Percentiles rank a stretch among this genome's conserved stretches.
These are phyloP conservation scores for Lepiota subincarnata DNA, from an alignment of 768 basidiomycete genomes.

Conservation along the genomic window DNA sequence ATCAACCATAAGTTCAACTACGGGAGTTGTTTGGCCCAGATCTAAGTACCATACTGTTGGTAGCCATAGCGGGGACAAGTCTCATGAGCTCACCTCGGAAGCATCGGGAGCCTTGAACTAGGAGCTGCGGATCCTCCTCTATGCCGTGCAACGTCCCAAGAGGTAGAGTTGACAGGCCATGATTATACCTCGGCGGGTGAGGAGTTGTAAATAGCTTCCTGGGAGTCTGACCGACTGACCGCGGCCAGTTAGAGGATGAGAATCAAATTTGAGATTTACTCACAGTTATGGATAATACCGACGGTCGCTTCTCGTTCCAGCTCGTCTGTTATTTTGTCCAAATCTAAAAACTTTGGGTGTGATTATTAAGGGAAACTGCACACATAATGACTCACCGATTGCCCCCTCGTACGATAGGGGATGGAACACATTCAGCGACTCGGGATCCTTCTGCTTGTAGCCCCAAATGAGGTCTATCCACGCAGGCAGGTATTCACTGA, in stretches of 20 bases:
- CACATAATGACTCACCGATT: conserved; percentile 47
- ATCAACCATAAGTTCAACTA: conserved; percentile 55
- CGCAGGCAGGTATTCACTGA: conserved; percentile 74
- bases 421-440: conserved; percentile 82
- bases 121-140: conserved; percentile 75
- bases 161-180: conserved; percentile 71
- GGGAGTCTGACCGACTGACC: conserved; percentile 85
- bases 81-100: conserved; percentile 44
- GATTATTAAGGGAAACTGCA: neutral
- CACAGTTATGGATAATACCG: conserved; percentile 94
- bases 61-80: neutral
- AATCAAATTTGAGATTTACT: conserved; percentile 15
- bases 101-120: conserved; percentile 52
- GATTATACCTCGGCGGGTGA: conserved; percentile 72
- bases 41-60: conserved; percentile 28
- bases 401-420: conserved; percentile 92
- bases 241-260: neutral
- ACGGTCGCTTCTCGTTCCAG: conserved; percentile 89
- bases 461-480: conserved; percentile 98
- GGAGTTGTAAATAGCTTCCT: conserved; percentile 73
- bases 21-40: conserved; percentile 40
- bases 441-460: conserved; percentile 73
- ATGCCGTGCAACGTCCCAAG: conserved; percentile 69
- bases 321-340: conserved; percentile 83
- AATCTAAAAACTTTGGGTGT: conserved; percentile 41